A percentile compares a stretch with the other conserved stretches of the same genome.
These are phyloP conservation scores for Globisporangium orthogonon DNA, from an alignment of 352 stramenopile species.

Conservation along the genomic window DNA sequence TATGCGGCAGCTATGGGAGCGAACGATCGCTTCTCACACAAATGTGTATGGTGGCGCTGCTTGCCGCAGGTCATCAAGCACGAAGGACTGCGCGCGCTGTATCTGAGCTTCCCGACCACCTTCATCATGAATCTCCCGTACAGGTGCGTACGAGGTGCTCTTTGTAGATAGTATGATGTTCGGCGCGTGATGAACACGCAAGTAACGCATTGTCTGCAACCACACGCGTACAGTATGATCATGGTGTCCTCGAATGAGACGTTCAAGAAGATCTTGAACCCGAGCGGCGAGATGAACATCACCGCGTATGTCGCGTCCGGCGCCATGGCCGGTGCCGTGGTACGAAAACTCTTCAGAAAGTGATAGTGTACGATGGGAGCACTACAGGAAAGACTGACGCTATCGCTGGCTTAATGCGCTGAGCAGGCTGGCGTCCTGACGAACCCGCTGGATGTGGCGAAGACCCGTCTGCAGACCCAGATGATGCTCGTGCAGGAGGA, in stretches of 20 bases:
- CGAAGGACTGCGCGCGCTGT: constrained; percentile 77
- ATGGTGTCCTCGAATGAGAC: constrained; percentile 98
- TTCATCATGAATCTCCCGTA: constrained; percentile 99
- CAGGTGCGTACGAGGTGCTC: constrained; percentile 30
- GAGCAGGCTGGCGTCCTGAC: constrained; percentile 83
- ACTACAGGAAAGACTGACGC: background rate
- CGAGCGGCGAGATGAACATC: constrained; percentile 82
- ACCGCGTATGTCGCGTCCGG: constrained; percentile 91
- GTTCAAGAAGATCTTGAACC: constrained; percentile 93
- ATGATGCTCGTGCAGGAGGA: constrained; percentile 59
- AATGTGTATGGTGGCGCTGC: background rate
- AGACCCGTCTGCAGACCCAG: constrained; percentile 97
- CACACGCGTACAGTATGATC: constrained; percentile 76
- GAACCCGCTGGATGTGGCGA: constrained; percentile 97
- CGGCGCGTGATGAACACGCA: background rate
- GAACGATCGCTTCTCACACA: no score
- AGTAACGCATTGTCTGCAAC: background rate
- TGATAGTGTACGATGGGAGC: no score
- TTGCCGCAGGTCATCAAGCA: constrained; percentile 58
- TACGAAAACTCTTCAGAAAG: constrained; percentile 22
- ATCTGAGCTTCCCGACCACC: constrained; percentile 96
- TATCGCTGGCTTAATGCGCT: background rate
- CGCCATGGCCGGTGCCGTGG: constrained; percentile 90
- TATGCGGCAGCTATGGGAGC: no score
- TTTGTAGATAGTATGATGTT: no score